Evolutionary conservation across 768 basidiomycete genomes (phyloP).

Genomic region (Psilocybe subaeruginosa): DNA sequence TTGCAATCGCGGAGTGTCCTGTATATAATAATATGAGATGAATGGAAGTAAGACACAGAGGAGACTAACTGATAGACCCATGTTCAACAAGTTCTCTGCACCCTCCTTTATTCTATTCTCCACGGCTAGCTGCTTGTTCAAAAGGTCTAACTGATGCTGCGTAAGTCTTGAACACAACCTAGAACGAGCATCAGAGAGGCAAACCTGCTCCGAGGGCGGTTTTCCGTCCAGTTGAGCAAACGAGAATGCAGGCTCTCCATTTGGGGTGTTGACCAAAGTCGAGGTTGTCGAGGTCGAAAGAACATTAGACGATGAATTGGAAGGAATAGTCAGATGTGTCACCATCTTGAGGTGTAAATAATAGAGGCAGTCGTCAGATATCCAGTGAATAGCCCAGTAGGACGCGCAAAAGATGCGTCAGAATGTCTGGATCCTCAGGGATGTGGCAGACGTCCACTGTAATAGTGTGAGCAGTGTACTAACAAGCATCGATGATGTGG

Average conservation of each 20-base stretch:
- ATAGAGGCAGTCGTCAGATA: neutral
- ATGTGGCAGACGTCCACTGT: neutral
- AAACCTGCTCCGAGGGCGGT: conserved; percentile 47
- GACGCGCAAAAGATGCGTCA: neutral
- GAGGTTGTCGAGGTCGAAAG: conserved; percentile 25
- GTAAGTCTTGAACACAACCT: neutral
- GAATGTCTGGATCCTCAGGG: neutral
- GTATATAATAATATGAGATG: neutral
- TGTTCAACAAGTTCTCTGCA: conserved; percentile 85
- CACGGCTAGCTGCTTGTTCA: conserved; percentile 70
- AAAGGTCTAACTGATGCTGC: conserved; percentile 57
- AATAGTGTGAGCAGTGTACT: neutral
- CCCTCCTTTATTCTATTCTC: conserved; percentile 89
- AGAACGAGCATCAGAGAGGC: neutral
- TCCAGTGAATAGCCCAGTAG: neutral
- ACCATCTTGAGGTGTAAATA: conserved; percentile 15
- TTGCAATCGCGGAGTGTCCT: conserved; percentile 70
- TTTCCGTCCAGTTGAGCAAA: conserved; percentile 51
- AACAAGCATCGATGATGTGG: conserved; percentile 20
- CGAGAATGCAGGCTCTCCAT: conserved; percentile 28
- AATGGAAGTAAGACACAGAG: neutral
- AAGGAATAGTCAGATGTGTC: conserved; percentile 19
- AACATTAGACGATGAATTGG: conserved; percentile 18
- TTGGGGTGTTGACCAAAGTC: conserved; percentile 30
- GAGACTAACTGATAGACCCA: conserved; percentile 53